Evolutionary conservation across 768 basidiomycete genomes (phyloP), one percentile per base, ranked within the genome.

Genomic region (Ramaria sp.): DNA sequence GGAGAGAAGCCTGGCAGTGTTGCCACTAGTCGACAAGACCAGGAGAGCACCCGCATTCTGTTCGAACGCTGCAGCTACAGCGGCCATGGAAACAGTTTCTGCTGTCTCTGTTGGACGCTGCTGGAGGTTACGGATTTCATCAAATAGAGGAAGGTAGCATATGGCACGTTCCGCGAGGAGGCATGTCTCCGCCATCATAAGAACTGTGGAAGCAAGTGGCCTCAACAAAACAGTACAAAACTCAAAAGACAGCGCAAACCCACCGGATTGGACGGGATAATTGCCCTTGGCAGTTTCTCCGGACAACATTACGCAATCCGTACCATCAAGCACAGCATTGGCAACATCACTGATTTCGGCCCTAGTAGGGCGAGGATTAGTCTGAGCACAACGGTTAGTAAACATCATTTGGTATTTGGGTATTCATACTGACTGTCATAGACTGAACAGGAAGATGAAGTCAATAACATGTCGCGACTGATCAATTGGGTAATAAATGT

Each of bases 171-270:
- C 96, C 58, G 96, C 95, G 61, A 99, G 86, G 66, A 92, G 79
- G 70, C 95, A 97, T 3, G 94, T 98, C 78, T 99, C 96, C 53
- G 95, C 96, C 96, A 99, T 99, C 95, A 98, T 95, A 64, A 92
- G 80, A 62, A 99, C 94, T 91, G 62, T 24, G 54, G 20, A 13
- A 54, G 47, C 51, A 24, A 38, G 20, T 12, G 7, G 31, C 6
- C 6, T 42, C 22, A 39, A 58, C 57, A 57, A 61, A 39, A 13
- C 15, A 33, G 1, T 24, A 53, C 9, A 10, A 37, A 34, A 2
- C 27, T 27, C 27, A 37, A 37, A 10, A 7, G 34, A 58, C n/a
- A 45, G 57, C 1, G 38, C 38, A 41, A 27, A 70, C 83, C 31
- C 66, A 87, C 91, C 92, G 52, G 96, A 94, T 71, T 95, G 84